A percentile compares a stretch with the other conserved stretches of the same genome.
Conservation (phyloP, 306 rosid species). For the Acacia melanoxylon region DNA sequence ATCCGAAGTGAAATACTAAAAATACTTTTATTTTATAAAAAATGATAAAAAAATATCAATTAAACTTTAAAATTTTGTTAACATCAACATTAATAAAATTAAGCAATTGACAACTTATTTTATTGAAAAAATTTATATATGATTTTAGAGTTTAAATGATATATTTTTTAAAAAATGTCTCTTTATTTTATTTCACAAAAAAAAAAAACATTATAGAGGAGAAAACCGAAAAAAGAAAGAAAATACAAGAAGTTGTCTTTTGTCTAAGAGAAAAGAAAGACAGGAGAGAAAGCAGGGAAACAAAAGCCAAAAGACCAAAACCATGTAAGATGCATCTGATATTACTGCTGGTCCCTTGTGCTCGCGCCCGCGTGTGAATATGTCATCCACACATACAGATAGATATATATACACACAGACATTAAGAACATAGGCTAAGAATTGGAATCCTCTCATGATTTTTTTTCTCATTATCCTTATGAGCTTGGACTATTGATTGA, state of each 20-base stretch:
- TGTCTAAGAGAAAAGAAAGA: slow-evolving; percentile 24
- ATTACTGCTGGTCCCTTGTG: slow-evolving; percentile 56
- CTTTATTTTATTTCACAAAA: neutral
- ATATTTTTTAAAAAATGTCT: too few relatives aligned
- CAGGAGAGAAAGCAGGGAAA: slow-evolving; percentile 35
- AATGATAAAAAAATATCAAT: too few relatives aligned
- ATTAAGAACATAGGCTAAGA: slow-evolving; percentile 2
- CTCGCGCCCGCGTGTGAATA: neutral
- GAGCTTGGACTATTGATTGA: too few relatives aligned
- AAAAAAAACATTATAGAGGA: neutral
- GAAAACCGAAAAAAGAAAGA: neutral
- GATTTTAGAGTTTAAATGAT: too few relatives aligned
- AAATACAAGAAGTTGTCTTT: slow-evolving; percentile 36
- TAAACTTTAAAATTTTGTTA: too few relatives aligned
- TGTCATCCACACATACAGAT: too few relatives aligned
- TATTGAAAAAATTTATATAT: too few relatives aligned
- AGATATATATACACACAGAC: neutral
- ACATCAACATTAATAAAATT: too few relatives aligned
- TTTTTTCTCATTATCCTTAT: too few relatives aligned
- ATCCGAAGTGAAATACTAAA: slow-evolving; percentile 31
- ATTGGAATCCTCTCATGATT: neutral
- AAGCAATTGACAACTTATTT: too few relatives aligned
- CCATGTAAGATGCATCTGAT: slow-evolving; percentile 46
- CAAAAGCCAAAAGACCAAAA: slow-evolving; percentile 43
- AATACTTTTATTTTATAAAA: neutral